Conservation (phyloP, 139 green algal genomes). For the Closterium sp. region DNA sequence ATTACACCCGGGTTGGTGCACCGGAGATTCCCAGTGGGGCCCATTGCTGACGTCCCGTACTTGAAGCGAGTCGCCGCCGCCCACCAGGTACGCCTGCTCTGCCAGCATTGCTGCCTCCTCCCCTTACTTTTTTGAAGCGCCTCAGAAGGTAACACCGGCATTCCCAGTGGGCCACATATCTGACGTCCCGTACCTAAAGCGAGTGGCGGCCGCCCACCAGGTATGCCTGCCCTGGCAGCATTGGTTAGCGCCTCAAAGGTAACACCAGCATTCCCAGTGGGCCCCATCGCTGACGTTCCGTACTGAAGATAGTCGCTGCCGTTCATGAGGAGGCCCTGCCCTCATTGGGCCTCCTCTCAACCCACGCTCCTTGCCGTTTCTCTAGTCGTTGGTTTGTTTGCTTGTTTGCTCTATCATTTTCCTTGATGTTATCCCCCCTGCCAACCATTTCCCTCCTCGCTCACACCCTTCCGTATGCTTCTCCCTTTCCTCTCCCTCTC, state of each 20-base stretch:
- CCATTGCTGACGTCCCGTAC: slow-evolving; percentile 83
- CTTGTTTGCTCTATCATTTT: too few relatives aligned
- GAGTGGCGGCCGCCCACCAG: not conserved
- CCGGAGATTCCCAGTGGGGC: slow-evolving; percentile 85
- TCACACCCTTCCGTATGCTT: too few relatives aligned
- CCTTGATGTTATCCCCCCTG: too few relatives aligned
- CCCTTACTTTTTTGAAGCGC: not conserved
- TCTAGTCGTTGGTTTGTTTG: not conserved
- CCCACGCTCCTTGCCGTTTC: slow-evolving; percentile 4
- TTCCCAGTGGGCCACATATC: not conserved
- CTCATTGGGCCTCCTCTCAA: too few relatives aligned
- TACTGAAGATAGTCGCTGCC: slow-evolving; percentile 80
- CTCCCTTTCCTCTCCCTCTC: too few relatives aligned
- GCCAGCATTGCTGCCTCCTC: not conserved
- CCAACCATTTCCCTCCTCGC: too few relatives aligned
- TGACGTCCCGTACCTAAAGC: not conserved
- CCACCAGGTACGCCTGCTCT: slow-evolving; percentile 34
- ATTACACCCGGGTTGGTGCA: slow-evolving; percentile 79
- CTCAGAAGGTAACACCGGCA: not conserved
- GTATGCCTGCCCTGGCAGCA: not conserved
- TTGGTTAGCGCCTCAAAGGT: not conserved
- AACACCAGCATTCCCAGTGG: not conserved
- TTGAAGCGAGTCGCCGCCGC: slow-evolving; percentile 84
- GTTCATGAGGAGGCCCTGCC: too few relatives aligned
- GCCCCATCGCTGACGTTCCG: slow-evolving; percentile 79